These are phyloP conservation scores for Phaffia rhodozyma DNA, from an alignment of 1,284 basidiomycete species.

Conservation along the genomic window DNA sequence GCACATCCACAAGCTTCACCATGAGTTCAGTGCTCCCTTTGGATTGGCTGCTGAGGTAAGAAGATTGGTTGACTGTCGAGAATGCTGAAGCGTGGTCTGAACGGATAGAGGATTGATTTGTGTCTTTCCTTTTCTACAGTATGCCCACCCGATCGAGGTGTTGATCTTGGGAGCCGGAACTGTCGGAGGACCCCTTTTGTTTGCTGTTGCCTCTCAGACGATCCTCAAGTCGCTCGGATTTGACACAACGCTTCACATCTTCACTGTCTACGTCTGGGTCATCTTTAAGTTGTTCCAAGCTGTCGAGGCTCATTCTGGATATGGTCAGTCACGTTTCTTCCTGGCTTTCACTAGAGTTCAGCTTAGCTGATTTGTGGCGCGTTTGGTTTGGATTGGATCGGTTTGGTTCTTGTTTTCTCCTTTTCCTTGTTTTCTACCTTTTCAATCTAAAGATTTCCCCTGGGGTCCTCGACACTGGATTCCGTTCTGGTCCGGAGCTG, in stretches of 20 bases:
- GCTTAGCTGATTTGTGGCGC: not conserved
- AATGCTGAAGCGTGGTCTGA: not conserved
- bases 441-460: slow-evolving; percentile 64
- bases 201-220: slow-evolving; percentile 57
- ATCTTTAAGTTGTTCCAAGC: slow-evolving; percentile 90
- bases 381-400: too few species aligned
- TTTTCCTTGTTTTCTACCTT: not conserved
- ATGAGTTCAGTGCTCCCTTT: slow-evolving; percentile 95
- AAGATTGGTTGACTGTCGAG: slow-evolving; percentile 1
- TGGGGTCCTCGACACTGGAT: slow-evolving; percentile 92
- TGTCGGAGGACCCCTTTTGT: slow-evolving; percentile 74
- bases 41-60: slow-evolving; percentile 45
- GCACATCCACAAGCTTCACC: slow-evolving; percentile 94
- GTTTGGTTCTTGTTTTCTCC: not conserved
- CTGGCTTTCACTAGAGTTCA: not conserved
- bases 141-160: slow-evolving; percentile 88
- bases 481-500: slow-evolving; percentile 97
- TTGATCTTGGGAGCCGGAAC: slow-evolving; percentile 79
- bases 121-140: slow-evolving; percentile 53
- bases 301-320: slow-evolving; percentile 92
- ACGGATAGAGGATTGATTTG: not conserved
- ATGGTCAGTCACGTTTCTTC: slow-evolving; percentile 46
- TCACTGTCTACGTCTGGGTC: slow-evolving; percentile 92
- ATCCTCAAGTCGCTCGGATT: slow-evolving; percentile 51
- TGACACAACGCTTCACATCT: slow-evolving; percentile 46